phyloP scores from a whole-genome alignment of 176 grass and related monocot genomes.

The Aegilops tauschii region DNA sequence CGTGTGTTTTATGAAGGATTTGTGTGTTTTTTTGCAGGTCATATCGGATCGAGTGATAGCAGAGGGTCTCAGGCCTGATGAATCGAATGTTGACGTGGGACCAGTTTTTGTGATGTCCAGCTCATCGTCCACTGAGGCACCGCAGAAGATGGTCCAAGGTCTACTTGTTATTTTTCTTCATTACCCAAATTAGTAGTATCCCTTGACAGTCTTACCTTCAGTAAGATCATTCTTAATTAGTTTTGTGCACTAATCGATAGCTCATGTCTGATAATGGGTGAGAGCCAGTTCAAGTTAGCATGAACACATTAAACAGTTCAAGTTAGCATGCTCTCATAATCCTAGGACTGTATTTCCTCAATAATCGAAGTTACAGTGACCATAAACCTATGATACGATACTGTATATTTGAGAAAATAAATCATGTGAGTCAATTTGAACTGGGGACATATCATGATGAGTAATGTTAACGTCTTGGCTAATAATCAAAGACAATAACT shows the following conservation, averaged over 20 bases:
- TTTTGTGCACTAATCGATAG: too few species aligned
- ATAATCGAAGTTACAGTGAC: too few species aligned
- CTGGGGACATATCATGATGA: neutral
- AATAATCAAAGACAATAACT: neutral
- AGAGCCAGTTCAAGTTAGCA: too few species aligned
- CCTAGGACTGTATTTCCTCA: too few species aligned
- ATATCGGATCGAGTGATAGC: constrained; percentile 62
- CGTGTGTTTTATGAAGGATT: too few species aligned
- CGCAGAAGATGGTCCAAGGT: constrained; percentile 98
- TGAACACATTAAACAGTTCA: too few species aligned
- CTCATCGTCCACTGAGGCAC: constrained; percentile 55
- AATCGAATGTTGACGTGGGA: constrained; percentile 63
- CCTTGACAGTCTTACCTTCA: neutral
- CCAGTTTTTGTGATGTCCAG: constrained; percentile 64
- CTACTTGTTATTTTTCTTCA: neutral
- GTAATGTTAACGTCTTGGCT: neutral
- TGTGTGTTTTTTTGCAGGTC: constrained; percentile 35
- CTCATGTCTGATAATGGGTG: too few species aligned
- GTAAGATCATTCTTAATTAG: too few species aligned
- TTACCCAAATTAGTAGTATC: neutral
- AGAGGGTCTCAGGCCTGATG: constrained; percentile 59
- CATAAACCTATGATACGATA: too few species aligned
- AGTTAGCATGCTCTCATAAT: too few species aligned
- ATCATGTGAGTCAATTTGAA: too few species aligned
- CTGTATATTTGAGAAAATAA: too few species aligned